A percentile compares a stretch with the other conserved stretches of the same genome.
Conservation (phyloP, 2,329 filamentous ascomycete species). For the Knoxdaviesia proteae region DNA sequence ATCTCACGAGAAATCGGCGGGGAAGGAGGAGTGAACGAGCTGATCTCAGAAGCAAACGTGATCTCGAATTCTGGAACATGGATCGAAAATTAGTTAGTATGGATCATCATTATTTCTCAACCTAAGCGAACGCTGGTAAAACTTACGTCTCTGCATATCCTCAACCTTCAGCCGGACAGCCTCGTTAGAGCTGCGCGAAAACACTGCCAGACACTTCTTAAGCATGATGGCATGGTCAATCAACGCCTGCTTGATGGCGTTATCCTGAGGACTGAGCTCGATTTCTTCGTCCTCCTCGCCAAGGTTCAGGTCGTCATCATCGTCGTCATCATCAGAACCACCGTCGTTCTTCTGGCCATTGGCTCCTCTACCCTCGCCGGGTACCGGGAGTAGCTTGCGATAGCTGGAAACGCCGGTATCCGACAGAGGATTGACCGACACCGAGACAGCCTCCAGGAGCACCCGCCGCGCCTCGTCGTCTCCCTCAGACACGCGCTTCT, state of each 20-base stretch:
- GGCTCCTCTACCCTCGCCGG: slow-evolving; percentile 12
- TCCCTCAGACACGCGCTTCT: slow-evolving; percentile 52
- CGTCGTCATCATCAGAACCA: slow-evolving; percentile 14
- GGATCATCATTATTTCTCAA: background rate
- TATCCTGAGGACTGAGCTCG: slow-evolving; percentile 41
- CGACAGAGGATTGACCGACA: slow-evolving; percentile 54
- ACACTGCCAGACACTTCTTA: slow-evolving; percentile 56
- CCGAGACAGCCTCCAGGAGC: slow-evolving; percentile 54
- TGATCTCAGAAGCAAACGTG: slow-evolving; percentile 45
- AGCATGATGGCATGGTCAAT: slow-evolving; percentile 79
- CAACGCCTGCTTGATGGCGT: slow-evolving; percentile 63
- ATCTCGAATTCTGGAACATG: slow-evolving; percentile 31
- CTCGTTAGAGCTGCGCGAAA: slow-evolving; percentile 41
- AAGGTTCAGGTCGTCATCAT: slow-evolving; percentile 10
- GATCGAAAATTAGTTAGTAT: slow-evolving; percentile 6
- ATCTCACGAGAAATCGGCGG: slow-evolving; percentile 26
- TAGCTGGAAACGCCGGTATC: slow-evolving; percentile 66
- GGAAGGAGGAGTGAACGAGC: slow-evolving; percentile 34
- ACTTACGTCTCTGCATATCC: slow-evolving; percentile 45
- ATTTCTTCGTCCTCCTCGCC: slow-evolving; percentile 19
- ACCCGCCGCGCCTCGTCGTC: slow-evolving; percentile 48
- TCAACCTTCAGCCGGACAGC: slow-evolving; percentile 32
- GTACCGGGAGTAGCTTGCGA: slow-evolving; percentile 46
- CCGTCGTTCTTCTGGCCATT: slow-evolving; percentile 16
- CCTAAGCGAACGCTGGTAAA: background rate